A percentile compares a stretch with the other conserved stretches of the same genome.
phyloP scores from a whole-genome alignment of 2,329 filamentous ascomycete species.

The Penicillium concentricum region DNA sequence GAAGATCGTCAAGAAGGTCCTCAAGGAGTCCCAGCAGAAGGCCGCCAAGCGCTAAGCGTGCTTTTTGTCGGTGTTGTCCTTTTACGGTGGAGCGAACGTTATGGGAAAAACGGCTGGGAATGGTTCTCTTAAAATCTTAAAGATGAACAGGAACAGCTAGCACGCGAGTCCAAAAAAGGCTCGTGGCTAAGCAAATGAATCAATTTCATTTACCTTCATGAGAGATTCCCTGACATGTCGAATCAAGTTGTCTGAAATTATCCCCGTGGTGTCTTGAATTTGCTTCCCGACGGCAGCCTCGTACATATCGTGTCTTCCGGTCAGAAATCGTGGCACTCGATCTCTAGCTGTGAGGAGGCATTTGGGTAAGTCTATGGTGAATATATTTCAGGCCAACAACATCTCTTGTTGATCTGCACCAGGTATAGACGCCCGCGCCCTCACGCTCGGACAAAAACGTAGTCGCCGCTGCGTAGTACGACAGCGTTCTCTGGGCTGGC shows the following conservation, averaged over 20 bases:
- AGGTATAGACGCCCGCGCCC: background rate
- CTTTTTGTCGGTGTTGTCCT: conserved; percentile 37
- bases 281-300: background rate
- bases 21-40: conserved; percentile 92
- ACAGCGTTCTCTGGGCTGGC: background rate
- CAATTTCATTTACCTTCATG: conserved; percentile 32
- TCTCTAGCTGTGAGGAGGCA: background rate
- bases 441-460: background rate
- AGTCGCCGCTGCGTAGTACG: background rate
- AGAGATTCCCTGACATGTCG: conserved; percentile 21
- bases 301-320: background rate
- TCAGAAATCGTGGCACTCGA: background rate
- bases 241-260: conserved; percentile 12
- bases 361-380: background rate
- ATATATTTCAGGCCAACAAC: background rate
- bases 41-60: conserved; percentile 46
- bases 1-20: conserved; percentile 99
- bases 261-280: background rate
- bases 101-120: conserved; percentile 38
- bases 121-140: conserved; percentile 34
- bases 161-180: conserved; percentile 24
- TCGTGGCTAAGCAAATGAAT: conserved; percentile 37
- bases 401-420: background rate
- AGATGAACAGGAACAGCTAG: conserved; percentile 37
- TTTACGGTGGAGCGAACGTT: conserved; percentile 36